A percentile compares a stretch with the other conserved stretches of the same genome.
Conservation (phyloP, 768 basidiomycete species). For the Serendipita sp. region DNA sequence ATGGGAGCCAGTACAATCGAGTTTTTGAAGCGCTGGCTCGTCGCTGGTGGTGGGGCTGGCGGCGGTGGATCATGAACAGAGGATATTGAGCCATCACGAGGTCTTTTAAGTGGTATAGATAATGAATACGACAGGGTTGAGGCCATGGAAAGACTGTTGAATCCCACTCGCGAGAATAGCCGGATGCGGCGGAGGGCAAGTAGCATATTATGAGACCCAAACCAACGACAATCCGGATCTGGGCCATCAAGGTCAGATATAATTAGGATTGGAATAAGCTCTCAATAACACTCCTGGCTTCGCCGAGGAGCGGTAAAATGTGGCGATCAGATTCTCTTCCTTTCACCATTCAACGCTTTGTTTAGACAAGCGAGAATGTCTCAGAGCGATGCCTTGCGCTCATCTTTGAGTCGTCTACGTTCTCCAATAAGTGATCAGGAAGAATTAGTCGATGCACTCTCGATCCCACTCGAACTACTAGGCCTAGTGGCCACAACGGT, state of each 20-base stretch:
- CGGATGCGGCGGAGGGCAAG: neutral
- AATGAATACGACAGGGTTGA: neutral
- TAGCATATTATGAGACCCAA: neutral
- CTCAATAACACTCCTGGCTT: neutral
- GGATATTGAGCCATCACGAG: constrained; percentile 8
- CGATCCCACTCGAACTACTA: constrained; percentile 39
- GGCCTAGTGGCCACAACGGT: constrained; percentile 46
- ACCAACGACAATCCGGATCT: neutral
- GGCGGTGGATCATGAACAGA: constrained; percentile 29
- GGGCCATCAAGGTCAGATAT: too few relatives aligned
- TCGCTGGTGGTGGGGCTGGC: constrained; percentile 26
- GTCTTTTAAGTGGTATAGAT: neutral
- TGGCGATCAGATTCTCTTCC: too few relatives aligned
- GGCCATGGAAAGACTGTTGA: neutral
- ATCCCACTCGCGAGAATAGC: neutral
- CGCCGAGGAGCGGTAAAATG: neutral
- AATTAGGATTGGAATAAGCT: too few relatives aligned
- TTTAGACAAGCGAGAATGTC: neutral
- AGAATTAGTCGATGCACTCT: constrained; percentile 39
- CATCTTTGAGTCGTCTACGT: constrained; percentile 21
- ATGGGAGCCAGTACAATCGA: constrained; percentile 95
- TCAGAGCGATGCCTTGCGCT: neutral
- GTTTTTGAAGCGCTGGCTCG: constrained; percentile 42
- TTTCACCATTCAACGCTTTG: too few relatives aligned
- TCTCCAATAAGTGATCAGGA: constrained; percentile 32